Evolutionary conservation across 371 early-diverging fungal species (phyloP).

Genomic region (Mortierella sp.): DNA sequence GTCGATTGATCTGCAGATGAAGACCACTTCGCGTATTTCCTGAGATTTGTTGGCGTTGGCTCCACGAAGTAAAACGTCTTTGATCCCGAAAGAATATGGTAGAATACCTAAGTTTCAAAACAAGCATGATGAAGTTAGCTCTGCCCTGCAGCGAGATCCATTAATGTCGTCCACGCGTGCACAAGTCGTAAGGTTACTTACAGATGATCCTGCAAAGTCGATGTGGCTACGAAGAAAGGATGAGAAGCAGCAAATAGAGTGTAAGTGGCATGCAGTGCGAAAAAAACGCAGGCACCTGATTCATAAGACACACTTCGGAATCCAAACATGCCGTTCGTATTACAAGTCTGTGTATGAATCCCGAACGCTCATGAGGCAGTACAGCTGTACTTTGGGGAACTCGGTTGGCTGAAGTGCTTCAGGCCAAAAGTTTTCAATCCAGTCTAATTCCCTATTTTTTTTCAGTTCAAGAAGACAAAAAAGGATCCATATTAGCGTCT

Average conservation of each 20-base stretch:
- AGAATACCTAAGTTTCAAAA: slow-evolving; percentile 70
- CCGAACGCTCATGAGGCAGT: slow-evolving; percentile 93
- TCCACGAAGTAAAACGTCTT: slow-evolving; percentile 92
- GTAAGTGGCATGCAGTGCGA: neutral
- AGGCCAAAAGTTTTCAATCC: slow-evolving; percentile 92
- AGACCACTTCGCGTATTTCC: slow-evolving; percentile 91
- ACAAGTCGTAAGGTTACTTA: slow-evolving; percentile 50
- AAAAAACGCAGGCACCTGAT: neutral
- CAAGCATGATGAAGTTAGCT: neutral
- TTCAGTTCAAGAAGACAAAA: neutral
- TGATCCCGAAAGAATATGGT: slow-evolving; percentile 87
- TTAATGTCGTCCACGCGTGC: neutral
- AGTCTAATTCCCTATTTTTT: slow-evolving; percentile 82
- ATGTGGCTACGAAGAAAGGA: slow-evolving; percentile 71
- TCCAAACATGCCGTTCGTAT: slow-evolving; percentile 42
- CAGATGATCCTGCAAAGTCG: slow-evolving; percentile 94
- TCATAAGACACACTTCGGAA: neutral
- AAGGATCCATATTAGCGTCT: neutral
- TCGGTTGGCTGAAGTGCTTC: slow-evolving; percentile 65
- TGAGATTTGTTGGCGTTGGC: slow-evolving; percentile 86
- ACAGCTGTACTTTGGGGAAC: slow-evolving; percentile 89
- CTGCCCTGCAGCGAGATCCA: neutral
- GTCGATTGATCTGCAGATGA: slow-evolving; percentile 85
- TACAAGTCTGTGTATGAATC: slow-evolving; percentile 93
- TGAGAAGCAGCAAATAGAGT: neutral